A percentile compares a stretch with the other conserved stretches of the same genome.
phyloP scores from a whole-genome alignment of 2,329 filamentous ascomycete genomes.

The Colletotrichum filicis region DNA sequence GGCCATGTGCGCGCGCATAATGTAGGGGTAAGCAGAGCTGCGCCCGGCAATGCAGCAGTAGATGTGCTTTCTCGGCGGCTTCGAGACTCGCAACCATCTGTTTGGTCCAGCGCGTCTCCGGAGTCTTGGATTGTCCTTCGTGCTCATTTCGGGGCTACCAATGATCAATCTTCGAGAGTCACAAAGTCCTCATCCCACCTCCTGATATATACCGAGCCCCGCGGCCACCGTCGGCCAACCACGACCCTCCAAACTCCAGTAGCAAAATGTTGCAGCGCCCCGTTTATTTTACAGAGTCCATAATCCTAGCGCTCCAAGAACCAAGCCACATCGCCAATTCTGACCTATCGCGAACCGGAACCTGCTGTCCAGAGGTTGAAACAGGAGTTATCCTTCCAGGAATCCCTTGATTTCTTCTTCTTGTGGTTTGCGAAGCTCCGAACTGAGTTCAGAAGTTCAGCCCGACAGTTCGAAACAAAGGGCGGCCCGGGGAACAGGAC shows the following conservation, averaged over 20 bases:
- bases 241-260: not conserved
- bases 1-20: slow-evolving; percentile 6
- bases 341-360: not conserved
- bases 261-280: not conserved
- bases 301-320: not conserved
- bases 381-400: slow-evolving; percentile 21
- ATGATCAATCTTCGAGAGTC: not conserved
- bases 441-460: slow-evolving; percentile 16
- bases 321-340: not conserved
- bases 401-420: slow-evolving; percentile 3
- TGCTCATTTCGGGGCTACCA: not conserved
- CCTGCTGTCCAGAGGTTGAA: slow-evolving; percentile 11
- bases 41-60: slow-evolving; percentile 9
- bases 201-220: slow-evolving; percentile 15
- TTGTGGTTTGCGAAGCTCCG: not conserved
- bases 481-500: not conserved
- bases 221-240: slow-evolving; percentile 22
- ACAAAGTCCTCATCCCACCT: not conserved
- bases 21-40: not conserved
- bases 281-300: not conserved
- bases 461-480: slow-evolving; percentile 20
- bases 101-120: not conserved
- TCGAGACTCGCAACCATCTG: not conserved
- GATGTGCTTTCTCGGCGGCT: not conserved
- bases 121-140: not conserved